A percentile compares a stretch with the other conserved stretches of the same genome.
phyloP scores from a whole-genome alignment of 2,329 filamentous ascomycete genomes.

The Berkeleyomyces rouxiae region DNA sequence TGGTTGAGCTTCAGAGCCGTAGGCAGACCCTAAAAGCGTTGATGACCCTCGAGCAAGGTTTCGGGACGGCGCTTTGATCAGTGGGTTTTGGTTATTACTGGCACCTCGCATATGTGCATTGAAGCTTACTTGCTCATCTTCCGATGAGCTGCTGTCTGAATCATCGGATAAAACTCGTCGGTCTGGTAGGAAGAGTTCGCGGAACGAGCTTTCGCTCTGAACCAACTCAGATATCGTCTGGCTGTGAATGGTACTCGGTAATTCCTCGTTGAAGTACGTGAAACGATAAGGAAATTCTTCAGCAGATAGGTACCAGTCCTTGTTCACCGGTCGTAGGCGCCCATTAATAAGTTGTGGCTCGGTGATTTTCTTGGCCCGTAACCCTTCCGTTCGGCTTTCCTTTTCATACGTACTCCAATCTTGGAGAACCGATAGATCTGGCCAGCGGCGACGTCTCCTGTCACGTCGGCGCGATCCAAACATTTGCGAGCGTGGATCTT shows the following conservation, averaged over 20 bases:
- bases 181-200: conserved; percentile 80
- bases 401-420: conserved; percentile 88
- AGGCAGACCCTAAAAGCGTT: not conserved
- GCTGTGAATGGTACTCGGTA: conserved; percentile 89
- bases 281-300: conserved; percentile 89
- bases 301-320: conserved; percentile 70
- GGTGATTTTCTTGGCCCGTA: conserved; percentile 77
- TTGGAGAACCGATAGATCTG: conserved; percentile 66
- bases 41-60: not conserved
- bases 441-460: conserved; percentile 55
- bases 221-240: conserved; percentile 87
- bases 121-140: conserved; percentile 13
- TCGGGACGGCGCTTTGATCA: conserved; percentile 1
- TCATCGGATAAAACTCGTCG: conserved; percentile 60
- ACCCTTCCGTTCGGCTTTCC: conserved; percentile 65
- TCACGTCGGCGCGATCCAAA: conserved; percentile 1
- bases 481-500: conserved; percentile 17
- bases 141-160: conserved; percentile 34
- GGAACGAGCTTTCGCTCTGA: conserved; percentile 69
- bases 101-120: conserved; percentile 12
- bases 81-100: conserved; percentile 4
- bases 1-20: not conserved
- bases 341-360: conserved; percentile 89
- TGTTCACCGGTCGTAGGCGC: conserved; percentile 62
- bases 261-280: conserved; percentile 97